Evolutionary conservation across 2,329 filamentous ascomycete genomes (phyloP), one percentile per base, ranked within the genome.

Genomic region (Onygena corvina): DNA sequence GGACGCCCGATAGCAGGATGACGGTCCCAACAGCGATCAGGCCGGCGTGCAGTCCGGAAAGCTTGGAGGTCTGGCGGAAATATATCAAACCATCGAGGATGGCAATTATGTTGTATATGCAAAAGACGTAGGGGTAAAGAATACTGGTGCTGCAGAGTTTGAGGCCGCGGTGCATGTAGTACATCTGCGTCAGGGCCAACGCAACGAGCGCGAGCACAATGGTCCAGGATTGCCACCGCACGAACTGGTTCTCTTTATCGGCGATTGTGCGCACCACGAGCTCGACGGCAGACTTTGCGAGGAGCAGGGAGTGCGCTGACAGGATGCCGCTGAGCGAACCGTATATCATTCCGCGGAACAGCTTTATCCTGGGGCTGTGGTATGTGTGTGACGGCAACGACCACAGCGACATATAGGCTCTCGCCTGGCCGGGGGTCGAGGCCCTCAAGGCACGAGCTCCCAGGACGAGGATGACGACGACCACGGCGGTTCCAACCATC

Each of bases 41-140:
- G 8, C 64, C 63, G 12, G 85, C 90, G 60, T 86, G 82, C 2
- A 92, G 68, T 0, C 80, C 74, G 12, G 82, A 80, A 54, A 98
- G 79, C 50, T 85, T 76, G 55, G 87, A 83, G 48, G 83, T 84
- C 67, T 98, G 92, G 59, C 84, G 77, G 70, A 96, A 98, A 68
- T 96, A 98, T 59, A 98, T 94, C 57, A 98, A 75, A 27, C 92
- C 92, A 67, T 98, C 92, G 57, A 96, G 73, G 58, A 98, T 98
- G 56, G 92, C 92, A 61, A 96, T 89, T 61, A 98, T 94, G 73
- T 98, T 98, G 75, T 96, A 98, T 56, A 96, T 80, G 74, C 92
- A 98, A 68, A 98, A 98, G 33, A 96, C 89, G 58, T 96, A 82
- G 3, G 92, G 92, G 67, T 98, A 98, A 57, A 98, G 75, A 53